A percentile compares a stretch with the other conserved stretches of the same genome.
Conservation (phyloP, 2,329 filamentous ascomycete species). For the Alternaria atra region DNA sequence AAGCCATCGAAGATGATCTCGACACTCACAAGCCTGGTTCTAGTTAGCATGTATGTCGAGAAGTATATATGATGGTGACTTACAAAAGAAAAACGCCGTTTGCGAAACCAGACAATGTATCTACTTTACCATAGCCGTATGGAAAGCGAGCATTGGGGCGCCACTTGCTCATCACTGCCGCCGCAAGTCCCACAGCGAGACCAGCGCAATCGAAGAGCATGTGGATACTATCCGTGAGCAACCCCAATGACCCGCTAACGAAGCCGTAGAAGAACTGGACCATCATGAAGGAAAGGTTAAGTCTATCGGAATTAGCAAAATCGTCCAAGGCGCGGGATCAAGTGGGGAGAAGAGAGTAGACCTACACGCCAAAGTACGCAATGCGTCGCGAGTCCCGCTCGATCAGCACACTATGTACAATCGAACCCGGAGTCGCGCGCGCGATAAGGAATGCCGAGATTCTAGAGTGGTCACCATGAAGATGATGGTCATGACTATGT, state of each 20-base stretch:
- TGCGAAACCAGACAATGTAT: constrained; percentile 93
- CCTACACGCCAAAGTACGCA: constrained; percentile 94
- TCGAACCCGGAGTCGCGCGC: constrained; percentile 73
- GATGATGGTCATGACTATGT: constrained; percentile 44
- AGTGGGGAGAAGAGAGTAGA: neutral
- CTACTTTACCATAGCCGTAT: constrained; percentile 96
- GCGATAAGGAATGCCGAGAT: constrained; percentile 79
- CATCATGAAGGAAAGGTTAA: constrained; percentile 95
- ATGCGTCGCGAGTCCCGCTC: constrained; percentile 95
- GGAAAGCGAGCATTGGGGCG: constrained; percentile 87
- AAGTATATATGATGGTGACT: constrained; percentile 38
- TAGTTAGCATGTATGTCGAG: constrained; percentile 17
- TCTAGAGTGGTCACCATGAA: constrained; percentile 65
- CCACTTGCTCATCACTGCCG: constrained; percentile 96
- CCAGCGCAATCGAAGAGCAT: constrained; percentile 99
- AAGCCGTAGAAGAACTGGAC: constrained; percentile 95
- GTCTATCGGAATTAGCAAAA: constrained; percentile 57
- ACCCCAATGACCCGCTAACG: constrained; percentile 87
- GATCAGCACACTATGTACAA: constrained; percentile 84
- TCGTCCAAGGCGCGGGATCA: too few relatives aligned
- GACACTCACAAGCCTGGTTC: constrained; percentile 80
- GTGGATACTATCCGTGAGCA: constrained; percentile 98
- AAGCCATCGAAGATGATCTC: constrained; percentile 96
- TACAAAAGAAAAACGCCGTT: constrained; percentile 95
- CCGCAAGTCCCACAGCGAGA: constrained; percentile 86